These are phyloP conservation scores for Leccinum subtestaceum DNA, from an alignment of 768 basidiomycete genomes.

Conservation along the genomic window DNA sequence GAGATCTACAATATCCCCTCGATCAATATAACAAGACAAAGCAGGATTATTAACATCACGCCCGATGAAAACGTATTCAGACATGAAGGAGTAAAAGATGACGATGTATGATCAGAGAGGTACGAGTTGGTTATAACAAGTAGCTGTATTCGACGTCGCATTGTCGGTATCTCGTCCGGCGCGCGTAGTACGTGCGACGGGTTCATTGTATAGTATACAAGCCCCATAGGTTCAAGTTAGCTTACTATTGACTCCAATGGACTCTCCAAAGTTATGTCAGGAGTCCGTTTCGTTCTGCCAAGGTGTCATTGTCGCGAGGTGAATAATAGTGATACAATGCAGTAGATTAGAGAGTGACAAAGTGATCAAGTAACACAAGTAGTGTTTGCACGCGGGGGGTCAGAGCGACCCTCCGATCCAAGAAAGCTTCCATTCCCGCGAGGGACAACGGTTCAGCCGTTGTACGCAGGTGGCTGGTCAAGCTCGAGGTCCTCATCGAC, in stretches of 20 bases:
- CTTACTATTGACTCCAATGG: not conserved
- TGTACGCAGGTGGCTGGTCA: conserved; percentile 23
- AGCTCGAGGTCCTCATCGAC: conserved; percentile 4
- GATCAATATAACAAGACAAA: not conserved
- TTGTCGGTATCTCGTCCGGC: not conserved
- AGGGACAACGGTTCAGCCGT: conserved; percentile 4
- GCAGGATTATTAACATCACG: not conserved
- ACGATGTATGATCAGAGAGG: not conserved
- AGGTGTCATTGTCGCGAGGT: not conserved
- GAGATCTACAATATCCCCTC: not conserved
- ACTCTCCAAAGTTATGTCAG: not conserved
- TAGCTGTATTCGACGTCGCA: not conserved
- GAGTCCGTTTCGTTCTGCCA: not conserved
- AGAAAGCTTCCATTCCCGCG: not conserved
- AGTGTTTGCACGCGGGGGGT: not conserved
- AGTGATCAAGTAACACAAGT: not conserved
- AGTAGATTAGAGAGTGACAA: not conserved
- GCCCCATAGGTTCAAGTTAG: no score
- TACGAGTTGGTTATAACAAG: not conserved
- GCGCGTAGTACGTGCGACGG: not conserved
- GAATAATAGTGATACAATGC: conserved; percentile 5
- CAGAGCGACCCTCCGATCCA: no score
- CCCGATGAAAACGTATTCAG: not conserved
- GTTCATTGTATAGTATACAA: not conserved
- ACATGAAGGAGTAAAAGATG: not conserved